Percentiles rank a stretch among this genome's conserved stretches.
These are phyloP conservation scores for Plasmodium knowlesi DNA, from an alignment of 169 alveolate genomes.

Conservation along the genomic window DNA sequence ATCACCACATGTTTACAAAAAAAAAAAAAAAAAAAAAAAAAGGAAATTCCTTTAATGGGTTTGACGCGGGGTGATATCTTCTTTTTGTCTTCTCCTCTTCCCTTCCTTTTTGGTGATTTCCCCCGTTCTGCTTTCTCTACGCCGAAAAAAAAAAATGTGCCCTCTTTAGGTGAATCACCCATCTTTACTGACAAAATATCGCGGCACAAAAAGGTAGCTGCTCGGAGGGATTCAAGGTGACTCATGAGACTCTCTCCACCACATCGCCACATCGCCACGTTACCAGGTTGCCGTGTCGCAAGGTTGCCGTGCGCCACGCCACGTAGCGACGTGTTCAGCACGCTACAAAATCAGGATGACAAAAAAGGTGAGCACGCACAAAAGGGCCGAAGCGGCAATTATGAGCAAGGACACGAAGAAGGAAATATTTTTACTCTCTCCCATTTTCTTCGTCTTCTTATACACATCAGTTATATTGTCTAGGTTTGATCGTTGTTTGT, in stretches of 20 bases:
- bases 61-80: neutral
- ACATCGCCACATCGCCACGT: neutral
- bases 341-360: slow-evolving; percentile 16
- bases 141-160: neutral
- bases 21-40: too few relatives aligned
- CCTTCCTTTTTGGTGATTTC: neutral
- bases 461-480: slow-evolving; percentile 44
- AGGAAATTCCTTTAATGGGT: neutral
- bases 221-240: neutral
- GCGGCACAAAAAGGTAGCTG: neutral
- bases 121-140: neutral
- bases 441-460: slow-evolving; percentile 35
- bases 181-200: neutral
- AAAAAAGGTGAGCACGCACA: slow-evolving; percentile 61
- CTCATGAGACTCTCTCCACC: neutral
- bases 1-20: neutral
- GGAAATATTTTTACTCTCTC: slow-evolving; percentile 23
- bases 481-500: slow-evolving; percentile 7
- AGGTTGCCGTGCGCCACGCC: too few relatives aligned
- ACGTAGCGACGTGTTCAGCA: too few relatives aligned
- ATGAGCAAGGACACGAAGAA: slow-evolving; percentile 49
- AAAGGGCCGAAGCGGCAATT: slow-evolving; percentile 27
- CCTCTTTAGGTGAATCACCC: too few relatives aligned
- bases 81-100: neutral
- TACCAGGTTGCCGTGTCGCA: neutral